Percentiles rank a stretch among this genome's conserved stretches.
These are phyloP conservation scores for Papiliotrema flavescens DNA, from an alignment of 1,284 basidiomycete genomes.

Conservation along the genomic window DNA sequence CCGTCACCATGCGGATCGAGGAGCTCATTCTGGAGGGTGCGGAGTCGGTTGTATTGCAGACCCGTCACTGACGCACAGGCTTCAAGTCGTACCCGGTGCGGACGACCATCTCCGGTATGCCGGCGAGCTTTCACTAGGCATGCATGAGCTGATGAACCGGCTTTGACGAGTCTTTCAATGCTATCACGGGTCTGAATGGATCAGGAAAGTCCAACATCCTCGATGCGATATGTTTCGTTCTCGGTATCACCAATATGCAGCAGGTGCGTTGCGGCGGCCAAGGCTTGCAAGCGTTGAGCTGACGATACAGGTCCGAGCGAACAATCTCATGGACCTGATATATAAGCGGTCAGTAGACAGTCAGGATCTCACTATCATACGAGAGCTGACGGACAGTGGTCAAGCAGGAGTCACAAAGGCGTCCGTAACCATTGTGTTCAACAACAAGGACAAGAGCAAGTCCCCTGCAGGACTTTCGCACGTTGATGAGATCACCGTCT, in stretches of 20 bases:
- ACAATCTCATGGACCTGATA: constrained; percentile 95
- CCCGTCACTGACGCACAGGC: constrained; percentile 52
- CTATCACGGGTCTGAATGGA: constrained; percentile 92
- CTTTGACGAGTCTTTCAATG: constrained; percentile 95
- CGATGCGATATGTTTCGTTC: constrained; percentile 93
- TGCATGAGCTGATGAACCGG: constrained; percentile 51
- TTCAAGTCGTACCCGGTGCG: constrained; percentile 97
- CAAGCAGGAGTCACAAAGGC: constrained; percentile 97
- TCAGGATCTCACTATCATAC: not conserved
- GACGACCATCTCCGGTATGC: constrained; percentile 70
- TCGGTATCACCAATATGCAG: constrained; percentile 93
- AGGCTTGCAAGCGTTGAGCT: constrained; percentile 1
- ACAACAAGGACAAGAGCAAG: constrained; percentile 88
- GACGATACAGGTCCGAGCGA: constrained; percentile 74
- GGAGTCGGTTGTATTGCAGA: constrained; percentile 4
- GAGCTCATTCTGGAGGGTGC: constrained; percentile 73
- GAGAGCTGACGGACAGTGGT: constrained; percentile 61
- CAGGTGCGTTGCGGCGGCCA: constrained; percentile 54
- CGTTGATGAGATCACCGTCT: constrained; percentile 88
- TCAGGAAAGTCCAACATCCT: constrained; percentile 94
- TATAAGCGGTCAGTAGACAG: constrained; percentile 43
- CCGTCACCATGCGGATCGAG: constrained; percentile 65
- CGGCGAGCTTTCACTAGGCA: not conserved
- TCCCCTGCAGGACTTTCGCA: constrained; percentile 84
- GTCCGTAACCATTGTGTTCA: constrained; percentile 97